Evolutionary conservation across 352 stramenopile species (phyloP), one percentile per base, ranked within the genome.

Genomic region (Peronospora belbahrii): DNA sequence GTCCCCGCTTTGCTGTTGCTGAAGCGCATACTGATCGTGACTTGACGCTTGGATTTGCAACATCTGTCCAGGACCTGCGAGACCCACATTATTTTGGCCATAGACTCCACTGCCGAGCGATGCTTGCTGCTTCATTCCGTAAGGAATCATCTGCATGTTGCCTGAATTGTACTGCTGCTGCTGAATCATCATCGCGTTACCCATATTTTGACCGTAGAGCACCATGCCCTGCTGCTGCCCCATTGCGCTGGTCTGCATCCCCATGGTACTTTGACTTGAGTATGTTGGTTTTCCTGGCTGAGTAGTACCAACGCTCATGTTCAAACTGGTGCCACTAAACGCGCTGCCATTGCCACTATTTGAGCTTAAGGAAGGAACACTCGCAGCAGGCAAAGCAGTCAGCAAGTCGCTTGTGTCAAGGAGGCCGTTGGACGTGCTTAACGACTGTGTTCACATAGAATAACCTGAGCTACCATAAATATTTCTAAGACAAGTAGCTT

Each of bases 91-190:
- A 23, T 48, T 56, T 48, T 74, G 61, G 2, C 57, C 58, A 43
- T 67, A 80, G 39, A 62, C 62, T 9, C 59, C 52, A 25, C 57
- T 53, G 33, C 56, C 68, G 57, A 83, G 62, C 33, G 74, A 72
- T 8, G 52, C 48, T 67, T 75, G 62, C 25, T 75, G 63, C 25
- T 79, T 59, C 37, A 87, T 63, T 19, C 78, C 78, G 52, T 87
- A 89, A 49, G 77, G 77, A 22, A 71, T 83, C 70, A 89, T 81
- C 52, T 89, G 78, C 67, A 81, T 81, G 70, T 81, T 77, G 23
- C 48, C 61, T 13, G 66, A 56, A 43, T 78, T 82, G 59, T 82
- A 73, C 33, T 65, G 49, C 30, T 58, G 39, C 35, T 52, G 56
- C 50, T 83, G 62, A 30, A 72, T 63, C 44, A 64, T 70, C 48